Evolutionary conservation across 75 land plant species (phyloP), one percentile per base, ranked within the genome.

Genomic region (Picea sitchensis): DNA sequence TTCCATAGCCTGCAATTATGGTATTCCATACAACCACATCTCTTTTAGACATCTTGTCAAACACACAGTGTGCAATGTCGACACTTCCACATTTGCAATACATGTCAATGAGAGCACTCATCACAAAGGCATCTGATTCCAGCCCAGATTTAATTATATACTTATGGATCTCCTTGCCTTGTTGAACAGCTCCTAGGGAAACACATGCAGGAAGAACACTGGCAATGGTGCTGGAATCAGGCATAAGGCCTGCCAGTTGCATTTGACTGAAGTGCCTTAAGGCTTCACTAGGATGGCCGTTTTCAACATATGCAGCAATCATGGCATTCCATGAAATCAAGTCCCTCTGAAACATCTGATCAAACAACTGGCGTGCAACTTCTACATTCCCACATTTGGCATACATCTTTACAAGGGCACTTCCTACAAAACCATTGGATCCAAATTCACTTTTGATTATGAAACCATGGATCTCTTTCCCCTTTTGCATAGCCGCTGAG

Each of bases 61-160:
- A 91, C 73, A 86, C 78, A 34, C 17, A 30, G 8, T 44, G 56
- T 21, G 91, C 86, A 68, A 30, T 73, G 4, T 13, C 59, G 12
- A 87, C 30, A 61, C 76, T 81, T 14, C 93, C 93, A 65, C 89
- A 87, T 63, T 87, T 91, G 23, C 80, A 61, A 81, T 90, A 90
- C 86, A 88, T 84, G 56, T 85, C 82, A 57, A 91, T 34, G 17
- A 90, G 85, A 14, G 88, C 74, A 79, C 85, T 90, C 38, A 82
- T 84, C 12, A 87, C 62, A 64, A 71, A 41, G 18, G 78, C 76
- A 14, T 78, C 69, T 1, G 59, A 13, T 14, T 63, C 80, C 58
- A 84, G 71, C 15, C 90, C 86, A 13, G 44, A 81, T 58, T 76
- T 65, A n/a, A 75, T 34, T 58, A 90, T 5, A 54, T 60, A 61